Base-by-base conservation (phyloP, 257 asterid genomes). In the Capsicum baccatum region DNA sequence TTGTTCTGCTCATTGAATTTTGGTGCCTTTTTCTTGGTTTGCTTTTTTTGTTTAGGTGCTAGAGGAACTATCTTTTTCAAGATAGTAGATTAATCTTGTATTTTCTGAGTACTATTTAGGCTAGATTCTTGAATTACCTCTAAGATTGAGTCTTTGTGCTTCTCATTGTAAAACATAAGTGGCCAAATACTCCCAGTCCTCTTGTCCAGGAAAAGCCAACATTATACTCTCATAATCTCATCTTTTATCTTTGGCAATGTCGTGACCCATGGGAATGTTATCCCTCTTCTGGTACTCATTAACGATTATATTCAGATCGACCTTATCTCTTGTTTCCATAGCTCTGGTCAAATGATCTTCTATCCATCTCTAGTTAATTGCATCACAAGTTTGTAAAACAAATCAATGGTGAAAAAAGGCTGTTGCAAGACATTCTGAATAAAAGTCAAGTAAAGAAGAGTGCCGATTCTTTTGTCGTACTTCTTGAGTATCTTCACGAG, bases 181-280 rank as follows among this genome's bases (percentile, higher is more conserved):
- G 55, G 21, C 15, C 69, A 8, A 9, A 48, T n/a, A 48, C 17
- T 15, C 79, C 84, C 87, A 92, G 79, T 91, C 91, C 35, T 70
- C 96, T 33, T 92, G 88, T 14, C 99, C 98, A 33, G 94, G 62
- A 63, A 96, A 90, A 89, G 97, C 91, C 87, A 94, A 82, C 63
- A 96, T 90, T 95, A 96, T 85, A 37, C 88, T 92, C 91, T 93
- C 99, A 47, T 92, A 96, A 86, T 96, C 95, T 26, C 99, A 98
- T 54, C 15, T 63, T 17, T 98, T 93, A 89, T 96, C 99, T 90
- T 93, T 94, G 3, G 86, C 89, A 59, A 96, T 92, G 83, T 97
- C 98, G 15, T 62, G 87, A 44, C 90, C 95, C 19, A 96, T 91
- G 8, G 94, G 89, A 78, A 96, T 90, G 2, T 97, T 96, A 89